Base-by-base conservation (phyloP, 2,329 filamentous ascomycete genomes). In the Colletotrichum lini region DNA sequence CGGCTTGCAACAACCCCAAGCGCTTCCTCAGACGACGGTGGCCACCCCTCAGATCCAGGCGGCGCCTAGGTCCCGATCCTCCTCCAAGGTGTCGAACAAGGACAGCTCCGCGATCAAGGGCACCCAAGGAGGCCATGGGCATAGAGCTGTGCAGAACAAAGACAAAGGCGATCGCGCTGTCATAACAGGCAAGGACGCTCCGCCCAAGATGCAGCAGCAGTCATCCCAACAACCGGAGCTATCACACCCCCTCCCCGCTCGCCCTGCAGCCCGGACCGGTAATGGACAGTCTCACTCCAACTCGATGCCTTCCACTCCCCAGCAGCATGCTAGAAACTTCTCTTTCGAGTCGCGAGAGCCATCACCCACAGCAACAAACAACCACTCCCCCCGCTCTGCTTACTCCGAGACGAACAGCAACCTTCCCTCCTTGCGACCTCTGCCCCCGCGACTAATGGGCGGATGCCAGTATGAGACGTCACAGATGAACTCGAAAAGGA, bases 301-400 rank as follows among this genome's bases (percentile, higher is more conserved):
- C 79, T 98, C 96, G 10, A 94, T 98, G 59, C 96, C 96, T 1
- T 97, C 96, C 1, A 98, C 96, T 3, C 96, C 96, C 10, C 94
- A 96, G 78, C 95, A 98, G 80, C 93, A 94, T 82, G 90, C 95
- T 74, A 91, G 94, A 70, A 92, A 95, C 77, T 93, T 96, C 78
- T 93, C 93, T 2, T 93, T 93, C 77, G 90, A 91, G 79, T 96
- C 95, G 58, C 89, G 88, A 73, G 88, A 90, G 73, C 95, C 94
- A 12, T 98, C 95, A 18, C 95, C 96, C 47, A 93, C 89, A 76
- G 90, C 91, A 63, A 87, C 90, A 59, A 91, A 90, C 74, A 94
- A 91, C 80, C 94, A 95, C 76, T 98, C 96, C 16, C 96, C 96
- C 49, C 92, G 93, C 71, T 98, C 96, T 4, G 94, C 93, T 21